Evolutionary conservation across 2,329 filamentous ascomycete species (phyloP).

Genomic region (Botryosphaeria dothidea): DNA sequence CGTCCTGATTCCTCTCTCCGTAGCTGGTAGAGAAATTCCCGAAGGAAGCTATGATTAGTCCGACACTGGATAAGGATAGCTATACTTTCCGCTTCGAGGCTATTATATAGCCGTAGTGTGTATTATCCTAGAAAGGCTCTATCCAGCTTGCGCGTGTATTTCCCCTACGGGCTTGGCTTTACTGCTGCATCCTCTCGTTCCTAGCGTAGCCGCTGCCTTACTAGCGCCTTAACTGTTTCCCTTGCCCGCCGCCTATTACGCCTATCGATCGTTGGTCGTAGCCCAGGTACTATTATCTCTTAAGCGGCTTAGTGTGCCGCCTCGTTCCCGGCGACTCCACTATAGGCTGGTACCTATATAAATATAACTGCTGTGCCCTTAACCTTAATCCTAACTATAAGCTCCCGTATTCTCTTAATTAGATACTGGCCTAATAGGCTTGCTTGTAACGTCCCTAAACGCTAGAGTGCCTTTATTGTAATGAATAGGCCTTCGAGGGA

Average conservation of each 20-base stretch:
- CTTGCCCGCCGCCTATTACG: neutral
- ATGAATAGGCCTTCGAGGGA: too few species aligned
- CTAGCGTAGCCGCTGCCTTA: neutral
- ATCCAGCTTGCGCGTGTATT: neutral
- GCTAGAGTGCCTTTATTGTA: neutral
- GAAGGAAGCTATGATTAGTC: constrained; percentile 37
- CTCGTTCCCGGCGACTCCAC: neutral
- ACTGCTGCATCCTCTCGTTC: neutral
- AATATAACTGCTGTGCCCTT: neutral
- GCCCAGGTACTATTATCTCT: neutral
- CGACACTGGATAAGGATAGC: neutral
- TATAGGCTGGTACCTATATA: neutral
- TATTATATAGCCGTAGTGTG: constrained; percentile 16
- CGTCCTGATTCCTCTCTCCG: neutral
- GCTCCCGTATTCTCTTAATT: neutral
- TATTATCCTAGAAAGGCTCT: neutral
- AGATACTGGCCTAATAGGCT: neutral
- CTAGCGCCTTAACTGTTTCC: neutral
- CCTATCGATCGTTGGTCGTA: neutral
- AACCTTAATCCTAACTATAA: neutral
- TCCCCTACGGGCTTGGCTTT: neutral
- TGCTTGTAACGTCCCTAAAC: neutral
- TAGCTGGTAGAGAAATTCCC: constrained; percentile 64
- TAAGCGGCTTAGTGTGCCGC: neutral
- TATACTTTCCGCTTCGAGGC: neutral